Conservation (phyloP, 2,329 filamentous ascomycete genomes). For the Hortaea sp. region DNA sequence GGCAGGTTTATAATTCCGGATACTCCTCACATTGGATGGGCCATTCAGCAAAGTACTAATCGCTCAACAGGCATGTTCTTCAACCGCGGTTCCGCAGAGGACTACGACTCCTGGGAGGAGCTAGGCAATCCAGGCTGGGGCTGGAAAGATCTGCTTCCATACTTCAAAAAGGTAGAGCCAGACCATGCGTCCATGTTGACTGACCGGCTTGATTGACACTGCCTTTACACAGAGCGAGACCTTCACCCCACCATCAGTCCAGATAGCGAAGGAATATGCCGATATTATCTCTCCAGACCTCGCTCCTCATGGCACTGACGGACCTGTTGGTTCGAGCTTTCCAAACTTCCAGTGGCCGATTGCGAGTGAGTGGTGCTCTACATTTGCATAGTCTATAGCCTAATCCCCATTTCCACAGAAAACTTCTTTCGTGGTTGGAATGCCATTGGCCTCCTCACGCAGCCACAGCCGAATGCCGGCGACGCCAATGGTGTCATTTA, state of each 20-base stretch:
- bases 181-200: too few relatives aligned
- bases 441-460: constrained; percentile 25
- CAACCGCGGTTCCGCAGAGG: constrained; percentile 25
- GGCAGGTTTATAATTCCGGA: constrained; percentile 5
- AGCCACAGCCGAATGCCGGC: constrained; percentile 25
- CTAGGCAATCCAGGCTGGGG: constrained; percentile 14
- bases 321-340: background rate
- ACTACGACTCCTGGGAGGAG: constrained; percentile 33
- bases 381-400: constrained; percentile 32
- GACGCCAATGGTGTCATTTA: constrained; percentile 23
- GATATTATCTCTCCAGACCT: too few relatives aligned
- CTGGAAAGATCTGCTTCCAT: constrained; percentile 10
- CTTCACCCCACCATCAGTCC: constrained; percentile 10
- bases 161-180: constrained; percentile 14
- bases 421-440: constrained; percentile 27
- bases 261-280: constrained; percentile 10
- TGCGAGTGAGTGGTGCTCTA: constrained; percentile 15
- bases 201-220: too few relatives aligned
- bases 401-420: constrained; percentile 28
- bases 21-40: too few relatives aligned
- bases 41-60: too few relatives aligned
- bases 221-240: background rate
- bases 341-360: constrained; percentile 26
- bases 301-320: too few relatives aligned
- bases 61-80: constrained; percentile 21